Conservation (phyloP, 1,284 basidiomycete species). For the Austroboletus novae-zelandiae region DNA sequence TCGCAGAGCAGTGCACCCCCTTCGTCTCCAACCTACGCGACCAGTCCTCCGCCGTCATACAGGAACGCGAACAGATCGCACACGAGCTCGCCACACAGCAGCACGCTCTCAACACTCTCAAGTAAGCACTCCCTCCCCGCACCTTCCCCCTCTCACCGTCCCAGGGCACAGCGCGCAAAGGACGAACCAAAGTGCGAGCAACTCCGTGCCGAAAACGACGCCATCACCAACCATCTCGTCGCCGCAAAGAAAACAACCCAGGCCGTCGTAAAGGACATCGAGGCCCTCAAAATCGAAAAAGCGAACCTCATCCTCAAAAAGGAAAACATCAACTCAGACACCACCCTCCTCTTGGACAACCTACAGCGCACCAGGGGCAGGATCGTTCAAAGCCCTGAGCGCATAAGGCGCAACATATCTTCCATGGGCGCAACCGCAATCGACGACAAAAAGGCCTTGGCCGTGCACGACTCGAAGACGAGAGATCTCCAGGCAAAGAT, state of each 20-base stretch:
- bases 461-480: slow-evolving; percentile 64
- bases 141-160: not conserved
- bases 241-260: slow-evolving; percentile 66
- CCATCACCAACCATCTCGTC: slow-evolving; percentile 61
- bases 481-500: slow-evolving; percentile 77
- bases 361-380: slow-evolving; percentile 63
- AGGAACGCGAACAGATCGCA: slow-evolving; percentile 54
- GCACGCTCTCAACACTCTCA: slow-evolving; percentile 55
- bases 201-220: slow-evolving; percentile 59
- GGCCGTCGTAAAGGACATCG: slow-evolving; percentile 54
- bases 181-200: slow-evolving; percentile 70
- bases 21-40: slow-evolving; percentile 62
- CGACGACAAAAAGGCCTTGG: slow-evolving; percentile 61
- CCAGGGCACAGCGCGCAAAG: slow-evolving; percentile 62
- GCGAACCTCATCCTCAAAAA: slow-evolving; percentile 55
- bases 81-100: slow-evolving; percentile 53
- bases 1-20: slow-evolving; percentile 69
- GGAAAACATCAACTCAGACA: slow-evolving; percentile 60
- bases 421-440: slow-evolving; percentile 63
- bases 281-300: slow-evolving; percentile 69
- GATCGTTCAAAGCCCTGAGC: slow-evolving; percentile 85
- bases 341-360: slow-evolving; percentile 54
- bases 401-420: slow-evolving; percentile 76
- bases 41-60: slow-evolving; percentile 51
- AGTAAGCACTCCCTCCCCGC: slow-evolving; percentile 43